Percentiles rank a stretch among this genome's conserved stretches.
phyloP scores from a whole-genome alignment of 768 basidiomycete genomes.

The Tubosaeta brunneosetosa region DNA sequence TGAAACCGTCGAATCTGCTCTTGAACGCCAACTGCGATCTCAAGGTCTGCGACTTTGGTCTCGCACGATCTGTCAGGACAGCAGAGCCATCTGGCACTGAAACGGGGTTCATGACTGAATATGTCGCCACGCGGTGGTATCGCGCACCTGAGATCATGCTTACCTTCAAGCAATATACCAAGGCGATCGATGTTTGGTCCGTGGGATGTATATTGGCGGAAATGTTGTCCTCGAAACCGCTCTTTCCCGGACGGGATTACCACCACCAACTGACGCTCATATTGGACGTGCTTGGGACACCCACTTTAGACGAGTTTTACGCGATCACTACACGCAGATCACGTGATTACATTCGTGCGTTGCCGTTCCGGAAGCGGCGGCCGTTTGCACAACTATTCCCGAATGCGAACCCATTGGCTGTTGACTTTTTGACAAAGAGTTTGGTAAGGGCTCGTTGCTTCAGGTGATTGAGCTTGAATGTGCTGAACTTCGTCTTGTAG shows the following conservation, averaged over 20 bases:
- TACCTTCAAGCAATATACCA: conserved; percentile 98
- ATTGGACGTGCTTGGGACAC: conserved; percentile 94
- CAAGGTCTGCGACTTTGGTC: conserved; percentile 93
- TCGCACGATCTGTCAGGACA: conserved; percentile 85
- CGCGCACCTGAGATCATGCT: conserved; percentile 99
- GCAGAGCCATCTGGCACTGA: conserved; percentile 82
- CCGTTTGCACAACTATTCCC: conserved; percentile 86
- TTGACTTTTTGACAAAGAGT: conserved; percentile 79
- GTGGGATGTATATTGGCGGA: conserved; percentile 89
- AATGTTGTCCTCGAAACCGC: conserved; percentile 94
- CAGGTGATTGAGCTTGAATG: too few relatives aligned
- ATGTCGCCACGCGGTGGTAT: conserved; percentile 98
- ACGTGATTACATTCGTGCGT: conserved; percentile 89
- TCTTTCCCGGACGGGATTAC: conserved; percentile 96
- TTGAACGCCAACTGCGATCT: conserved; percentile 96
- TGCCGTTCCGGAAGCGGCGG: conserved; percentile 87
- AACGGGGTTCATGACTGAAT: conserved; percentile 92
- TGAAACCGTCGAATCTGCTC: conserved; percentile 96
- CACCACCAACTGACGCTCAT: conserved; percentile 96
- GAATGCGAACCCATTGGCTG: conserved; percentile 76
- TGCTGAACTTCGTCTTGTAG: conserved; percentile 32
- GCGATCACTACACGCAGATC: conserved; percentile 90
- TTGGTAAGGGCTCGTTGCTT: conserved; percentile 44
- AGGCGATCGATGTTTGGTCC: conserved; percentile 89
- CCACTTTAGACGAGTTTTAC: conserved; percentile 96